Evolutionary conservation across 192 early-diverging fungal species (phyloP), one percentile per base, ranked within the genome.

Genomic region (Gamsiella multidivaricata): DNA sequence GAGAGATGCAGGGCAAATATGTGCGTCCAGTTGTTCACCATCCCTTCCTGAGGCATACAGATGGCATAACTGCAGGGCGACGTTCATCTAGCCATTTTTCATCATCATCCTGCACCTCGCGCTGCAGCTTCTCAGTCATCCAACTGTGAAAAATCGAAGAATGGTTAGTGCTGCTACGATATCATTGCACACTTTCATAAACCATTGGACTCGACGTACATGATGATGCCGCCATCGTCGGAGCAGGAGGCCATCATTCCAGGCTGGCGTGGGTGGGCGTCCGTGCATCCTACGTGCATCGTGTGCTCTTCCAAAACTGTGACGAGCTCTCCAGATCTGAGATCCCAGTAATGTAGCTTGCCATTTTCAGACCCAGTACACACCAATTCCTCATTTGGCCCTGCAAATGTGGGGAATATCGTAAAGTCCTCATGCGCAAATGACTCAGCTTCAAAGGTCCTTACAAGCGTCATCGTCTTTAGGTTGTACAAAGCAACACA

Each of bases 291-390:
- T 9, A 36, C 12, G 28, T 65, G 70, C 29, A 42, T 49, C 14
- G 62, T 53, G 26, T 73, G 70, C 61, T 73, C 70, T 3, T 73
- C 70, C 34, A 73, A 14, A 2, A 65, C 39, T 9, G 17, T 9
- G 46, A 73, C 39, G 18, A 73, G 9, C 17, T 73, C 70, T 17
- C 70, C 70, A 5, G 61, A 53, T 37, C 58, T 62, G 8, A 65
- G 29, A 45, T 73, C 70, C 70, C 70, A 73, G 15, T 52, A 45
- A 43, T 73, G 55, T 18, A 73, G 1, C 29, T 59, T 58, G 18
- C 70, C 70, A 25, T 51, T 65, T 47, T 65, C 70, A 3, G 62
- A 65, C 42, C 69, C 69, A 15, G 53, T 43, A 41, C 69, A 63
- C 2, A 71, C 7, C 7, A 71, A 18, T 41, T 71, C 69, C 33